Base-by-base conservation (phyloP, 2,329 filamentous ascomycete species). In the Blastomyces emzantsi region DNA sequence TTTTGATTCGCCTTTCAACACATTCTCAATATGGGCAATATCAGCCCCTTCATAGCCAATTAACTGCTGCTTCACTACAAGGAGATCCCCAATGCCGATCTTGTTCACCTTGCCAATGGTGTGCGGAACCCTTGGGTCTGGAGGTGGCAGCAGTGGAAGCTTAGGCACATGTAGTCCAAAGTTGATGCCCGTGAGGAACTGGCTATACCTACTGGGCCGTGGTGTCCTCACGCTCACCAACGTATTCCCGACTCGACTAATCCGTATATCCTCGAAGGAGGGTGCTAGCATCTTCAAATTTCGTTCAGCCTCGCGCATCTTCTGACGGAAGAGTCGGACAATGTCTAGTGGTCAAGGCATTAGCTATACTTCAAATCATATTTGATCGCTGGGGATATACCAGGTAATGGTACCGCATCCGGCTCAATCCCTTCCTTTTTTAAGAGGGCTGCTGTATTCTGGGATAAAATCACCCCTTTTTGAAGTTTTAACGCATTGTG, bases 111-210 rank as follows among this genome's bases (percentile, higher is more conserved):
- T 52, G 22, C 49, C 49, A 52, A 52, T 30, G 25, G 49, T 52
- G 49, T 52, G 49, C 4, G 49, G 49, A 52, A 52, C 49, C 49
- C 49, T 52, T 52, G 49, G 49, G 13, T 52, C 49, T 52, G 49
- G 49, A 52, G 49, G 49, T 4, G 49, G 49, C 13, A 52, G 13
- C 13, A 28, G 4, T 6, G 49, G 49, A 22, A 52, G 49, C 25
- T 52, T 52, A 17, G 49, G 49, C 22, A 52, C 49, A 28, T 15
- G 22, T 22, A 22, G 11, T 25, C 49, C 49, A 25, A 52, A 52
- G 15, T 52, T 52, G 49, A 52, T 52, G 28, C 49, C 49, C 2
- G 49, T 52, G 13, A 52, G 25, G 49, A 52, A 52, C 49, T 52
- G 49, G 49, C 49, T 52, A 25, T 52, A 52, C 49, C 28, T 52